These are phyloP conservation scores for Podila clonocystis DNA, from an alignment of 192 early-diverging fungal genomes.

Conservation along the genomic window DNA sequence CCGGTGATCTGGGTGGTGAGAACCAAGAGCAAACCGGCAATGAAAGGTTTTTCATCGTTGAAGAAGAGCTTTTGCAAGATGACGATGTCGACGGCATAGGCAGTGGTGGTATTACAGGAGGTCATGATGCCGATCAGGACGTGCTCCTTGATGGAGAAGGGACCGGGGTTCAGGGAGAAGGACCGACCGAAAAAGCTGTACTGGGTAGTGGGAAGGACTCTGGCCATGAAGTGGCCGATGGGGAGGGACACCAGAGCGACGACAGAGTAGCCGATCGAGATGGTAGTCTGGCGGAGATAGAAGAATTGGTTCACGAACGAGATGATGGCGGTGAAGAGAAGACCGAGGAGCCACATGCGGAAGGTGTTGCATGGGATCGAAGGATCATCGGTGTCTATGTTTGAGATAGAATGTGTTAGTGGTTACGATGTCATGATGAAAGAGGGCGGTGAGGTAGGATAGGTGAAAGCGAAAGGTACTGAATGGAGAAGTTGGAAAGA, in stretches of 20 bases:
- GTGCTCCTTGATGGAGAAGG: constrained; percentile 71
- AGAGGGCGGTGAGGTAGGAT: neutral
- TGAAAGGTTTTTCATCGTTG: constrained; percentile 56
- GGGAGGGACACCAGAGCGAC: constrained; percentile 60
- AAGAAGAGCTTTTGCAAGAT: constrained; percentile 59
- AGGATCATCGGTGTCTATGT: constrained; percentile 60
- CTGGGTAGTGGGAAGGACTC: constrained; percentile 39
- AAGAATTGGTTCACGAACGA: constrained; percentile 64
- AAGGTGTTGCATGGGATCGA: constrained; percentile 59
- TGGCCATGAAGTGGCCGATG: constrained; percentile 55
- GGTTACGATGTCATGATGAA: neutral
- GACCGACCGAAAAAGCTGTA: constrained; percentile 53
- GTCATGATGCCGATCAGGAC: constrained; percentile 60
- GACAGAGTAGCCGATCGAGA: constrained; percentile 52
- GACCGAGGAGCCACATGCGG: constrained; percentile 58
- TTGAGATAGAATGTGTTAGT: neutral
- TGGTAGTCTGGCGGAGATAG: constrained; percentile 55
- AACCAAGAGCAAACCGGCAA: constrained; percentile 56
- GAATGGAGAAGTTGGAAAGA: neutral
- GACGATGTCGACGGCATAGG: constrained; percentile 61
- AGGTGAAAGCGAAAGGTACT: neutral
- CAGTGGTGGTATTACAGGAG: constrained; percentile 46
- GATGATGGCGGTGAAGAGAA: constrained; percentile 48
- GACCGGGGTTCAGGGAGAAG: constrained; percentile 62
- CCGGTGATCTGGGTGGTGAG: constrained; percentile 64